Conservation (phyloP, 306 rosid genomes). For the Aeschynomene evenia region DNA sequence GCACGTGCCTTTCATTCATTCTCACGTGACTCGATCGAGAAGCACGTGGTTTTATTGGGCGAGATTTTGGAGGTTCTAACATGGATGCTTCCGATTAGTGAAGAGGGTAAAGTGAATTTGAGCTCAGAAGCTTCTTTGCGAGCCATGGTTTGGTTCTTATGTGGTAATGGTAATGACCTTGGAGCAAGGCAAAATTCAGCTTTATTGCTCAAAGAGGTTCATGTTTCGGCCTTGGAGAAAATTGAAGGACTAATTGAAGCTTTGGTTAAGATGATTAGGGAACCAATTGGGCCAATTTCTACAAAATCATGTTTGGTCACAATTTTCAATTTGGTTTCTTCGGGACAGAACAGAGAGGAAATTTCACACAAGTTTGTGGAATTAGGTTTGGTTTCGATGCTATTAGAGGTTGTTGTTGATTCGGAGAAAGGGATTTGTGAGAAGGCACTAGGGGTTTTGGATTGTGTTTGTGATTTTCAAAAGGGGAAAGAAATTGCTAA, state of each 20-base stretch:
- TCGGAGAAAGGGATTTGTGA: slow-evolving; percentile 58
- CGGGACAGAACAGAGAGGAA: slow-evolving; percentile 5
- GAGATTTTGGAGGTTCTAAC: slow-evolving; percentile 53
- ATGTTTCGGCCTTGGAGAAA: slow-evolving; percentile 40
- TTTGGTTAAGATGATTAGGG: slow-evolving; percentile 52
- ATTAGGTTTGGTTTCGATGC: slow-evolving; percentile 54
- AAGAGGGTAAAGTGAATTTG: slow-evolving; percentile 41
- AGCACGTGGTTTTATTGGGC: slow-evolving; percentile 41
- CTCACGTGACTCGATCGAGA: slow-evolving; percentile 37
- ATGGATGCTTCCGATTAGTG: slow-evolving; percentile 48
- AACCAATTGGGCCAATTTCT: slow-evolving; percentile 48
- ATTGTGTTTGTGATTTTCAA: slow-evolving; percentile 50
- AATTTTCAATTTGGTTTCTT: slow-evolving; percentile 51
- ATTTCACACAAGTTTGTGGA: slow-evolving; percentile 44
- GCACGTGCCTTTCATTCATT: slow-evolving; percentile 49
- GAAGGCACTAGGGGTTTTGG: slow-evolving; percentile 62
- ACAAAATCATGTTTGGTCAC: slow-evolving; percentile 59
- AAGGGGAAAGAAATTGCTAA: slow-evolving; percentile 51
- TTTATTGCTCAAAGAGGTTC: slow-evolving; percentile 47
- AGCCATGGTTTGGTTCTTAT: slow-evolving; percentile 49
- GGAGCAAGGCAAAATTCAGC: slow-evolving; percentile 61
- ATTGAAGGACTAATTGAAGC: slow-evolving; percentile 52
- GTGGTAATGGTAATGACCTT: slow-evolving; percentile 54
- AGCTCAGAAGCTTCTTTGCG: slow-evolving; percentile 43
- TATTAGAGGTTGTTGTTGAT: slow-evolving; percentile 66